Conservation (phyloP, 768 basidiomycete species). For the Lactifluus subvellereus region DNA sequence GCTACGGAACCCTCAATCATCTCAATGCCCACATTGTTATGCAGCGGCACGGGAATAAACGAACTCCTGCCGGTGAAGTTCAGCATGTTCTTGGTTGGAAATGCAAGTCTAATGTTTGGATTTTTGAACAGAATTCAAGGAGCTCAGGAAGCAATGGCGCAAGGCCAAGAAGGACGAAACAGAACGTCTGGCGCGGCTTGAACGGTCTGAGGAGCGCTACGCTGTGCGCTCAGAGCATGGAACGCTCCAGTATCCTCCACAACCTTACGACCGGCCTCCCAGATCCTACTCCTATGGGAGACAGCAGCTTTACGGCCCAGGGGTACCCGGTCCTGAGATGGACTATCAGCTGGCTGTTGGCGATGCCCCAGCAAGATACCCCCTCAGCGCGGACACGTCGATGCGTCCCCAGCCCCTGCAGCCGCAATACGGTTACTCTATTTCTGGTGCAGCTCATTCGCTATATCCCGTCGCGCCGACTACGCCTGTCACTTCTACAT, state of each 20-base stretch:
- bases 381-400: background rate
- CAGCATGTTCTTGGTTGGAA: background rate
- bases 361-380: constrained; percentile 8
- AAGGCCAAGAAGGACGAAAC: constrained; percentile 78
- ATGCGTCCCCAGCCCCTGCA: constrained; percentile 12
- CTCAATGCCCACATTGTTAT: constrained; percentile 98
- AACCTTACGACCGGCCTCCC: constrained; percentile 8
- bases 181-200: constrained; percentile 13
- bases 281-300: constrained; percentile 9
- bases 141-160: constrained; percentile 93
- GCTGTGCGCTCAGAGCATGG: constrained; percentile 6
- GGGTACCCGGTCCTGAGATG: constrained; percentile 16
- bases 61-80: constrained; percentile 79
- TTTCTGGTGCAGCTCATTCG: constrained; percentile 10
- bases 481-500: constrained; percentile 12
- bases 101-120: constrained; percentile 20
- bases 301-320: constrained; percentile 16
- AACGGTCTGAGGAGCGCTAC: constrained; percentile 13
- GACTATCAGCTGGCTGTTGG: constrained; percentile 8
- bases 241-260: background rate
- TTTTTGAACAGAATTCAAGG: constrained; percentile 80
- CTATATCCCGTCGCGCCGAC: constrained; percentile 8
- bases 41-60: constrained; percentile 91
- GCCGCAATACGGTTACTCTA: constrained; percentile 9
- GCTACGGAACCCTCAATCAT: constrained; percentile 94